Base-by-base conservation (phyloP, 2,329 filamentous ascomycete genomes). In the Cercospora nicotianae region DNA sequence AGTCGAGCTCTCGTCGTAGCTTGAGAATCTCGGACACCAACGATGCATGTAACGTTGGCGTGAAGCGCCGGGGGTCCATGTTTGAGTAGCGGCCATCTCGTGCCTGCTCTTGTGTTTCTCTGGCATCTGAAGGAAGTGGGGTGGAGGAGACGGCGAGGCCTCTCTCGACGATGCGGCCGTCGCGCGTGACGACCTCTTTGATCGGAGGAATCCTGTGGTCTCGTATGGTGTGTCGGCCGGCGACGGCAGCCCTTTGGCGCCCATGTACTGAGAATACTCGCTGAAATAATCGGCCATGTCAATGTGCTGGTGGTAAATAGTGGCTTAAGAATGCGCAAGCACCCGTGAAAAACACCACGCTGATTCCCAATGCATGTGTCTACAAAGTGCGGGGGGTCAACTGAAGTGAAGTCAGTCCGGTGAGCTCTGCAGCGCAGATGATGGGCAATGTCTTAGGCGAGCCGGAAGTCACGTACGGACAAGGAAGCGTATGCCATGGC, bases 1-100 rank as follows among this genome's bases (percentile, higher is more conserved):
- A 92, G 77, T 99, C 95, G 70, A 98, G 88, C 72, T 99, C 95
- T 67, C 95, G 87, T 23, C 94, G 89, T 60, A 99, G 82, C 2
- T 89, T 88, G 45, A 99, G 83, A 70, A 99, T 99, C 79, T 99
- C 95, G 0, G 94, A 94, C 0, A 99, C 94, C 6, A 99, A 83
- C 60, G 92, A 97, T 8, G 95, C 95, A 79, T 98, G 95, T 10
- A 99, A 82, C 0, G 94, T 98, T 1, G 95, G 95, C 0, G 95
- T 99, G 77, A 99, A 97, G 42, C 95, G 88, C 65, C 94, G 89
- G 3, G 95, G 93, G 76, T 99, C 95, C 31, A 97, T 83, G 23
- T 93, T 89, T 36, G 93, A 88, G 58, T 71, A 71, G 53, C 71
- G 71, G 42, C 87, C 79, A 76, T 92, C 89, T 67, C 84, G 79